Percentiles rank a stretch among this genome's conserved stretches.
Evolutionary conservation across 2,329 filamentous ascomycete genomes (phyloP).

Genomic region (Harringtonia lauricola): DNA sequence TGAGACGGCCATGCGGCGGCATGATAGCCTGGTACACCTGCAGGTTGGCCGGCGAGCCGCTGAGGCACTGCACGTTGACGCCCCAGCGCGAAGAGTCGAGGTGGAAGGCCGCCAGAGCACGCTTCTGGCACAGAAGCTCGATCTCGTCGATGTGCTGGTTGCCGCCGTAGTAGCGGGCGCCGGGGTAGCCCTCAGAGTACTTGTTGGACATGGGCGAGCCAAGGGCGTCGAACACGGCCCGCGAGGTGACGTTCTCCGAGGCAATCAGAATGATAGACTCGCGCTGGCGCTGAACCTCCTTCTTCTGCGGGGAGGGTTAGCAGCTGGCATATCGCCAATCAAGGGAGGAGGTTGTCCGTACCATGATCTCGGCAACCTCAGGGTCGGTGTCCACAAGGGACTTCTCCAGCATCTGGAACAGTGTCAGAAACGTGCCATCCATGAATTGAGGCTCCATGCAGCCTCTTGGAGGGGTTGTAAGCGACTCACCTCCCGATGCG

Average conservation of each 20-base stretch:
- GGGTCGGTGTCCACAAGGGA: slow-evolving; percentile 83
- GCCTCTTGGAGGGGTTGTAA: neutral
- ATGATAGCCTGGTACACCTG: slow-evolving; percentile 98
- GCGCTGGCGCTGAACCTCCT: slow-evolving; percentile 91
- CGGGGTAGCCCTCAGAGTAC: slow-evolving; percentile 97
- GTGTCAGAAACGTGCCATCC: slow-evolving; percentile 14
- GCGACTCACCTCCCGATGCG: slow-evolving; percentile 11
- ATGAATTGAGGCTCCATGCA: neutral
- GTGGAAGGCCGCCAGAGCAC: slow-evolving; percentile 85
- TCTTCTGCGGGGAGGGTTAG: slow-evolving; percentile 44
- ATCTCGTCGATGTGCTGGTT: slow-evolving; percentile 98
- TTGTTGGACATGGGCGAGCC: slow-evolving; percentile 97
- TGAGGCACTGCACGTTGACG: slow-evolving; percentile 94
- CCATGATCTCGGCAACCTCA: slow-evolving; percentile 95
- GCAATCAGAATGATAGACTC: slow-evolving; percentile 98
- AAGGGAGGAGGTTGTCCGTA: slow-evolving; percentile 30
- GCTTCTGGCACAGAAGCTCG: slow-evolving; percentile 87
- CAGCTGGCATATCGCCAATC: neutral
- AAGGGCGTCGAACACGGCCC: slow-evolving; percentile 93
- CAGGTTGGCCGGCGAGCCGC: slow-evolving; percentile 89
- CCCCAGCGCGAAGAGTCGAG: slow-evolving; percentile 86
- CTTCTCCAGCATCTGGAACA: slow-evolving; percentile 79
- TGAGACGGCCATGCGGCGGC: slow-evolving; percentile 87
- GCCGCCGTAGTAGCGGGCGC: slow-evolving; percentile 96
- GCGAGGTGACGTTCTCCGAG: slow-evolving; percentile 98